A percentile compares a stretch with the other conserved stretches of the same genome.
Evolutionary conservation across 2,329 filamentous ascomycete genomes (phyloP).

Genomic region (Cordyceps militaris): DNA sequence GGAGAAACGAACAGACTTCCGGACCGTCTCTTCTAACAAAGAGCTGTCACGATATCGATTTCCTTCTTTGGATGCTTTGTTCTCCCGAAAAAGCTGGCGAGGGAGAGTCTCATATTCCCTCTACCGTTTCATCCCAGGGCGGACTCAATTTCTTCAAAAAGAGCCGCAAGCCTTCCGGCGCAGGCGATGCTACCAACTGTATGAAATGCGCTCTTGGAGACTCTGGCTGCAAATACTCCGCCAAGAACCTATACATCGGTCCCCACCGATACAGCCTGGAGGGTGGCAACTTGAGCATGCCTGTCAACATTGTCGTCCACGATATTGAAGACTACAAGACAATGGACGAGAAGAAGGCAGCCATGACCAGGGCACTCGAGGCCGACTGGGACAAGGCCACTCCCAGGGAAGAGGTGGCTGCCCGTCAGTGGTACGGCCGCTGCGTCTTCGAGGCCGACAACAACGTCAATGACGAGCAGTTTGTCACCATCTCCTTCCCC

Average conservation of each 20-base stretch:
- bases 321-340: constrained; percentile 76
- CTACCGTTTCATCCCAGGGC: constrained; percentile 68
- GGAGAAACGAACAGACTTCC: constrained; percentile 72
- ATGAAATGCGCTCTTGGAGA: constrained; percentile 63
- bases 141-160: constrained; percentile 71
- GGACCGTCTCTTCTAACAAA: constrained; percentile 85
- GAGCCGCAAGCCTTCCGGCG: constrained; percentile 65
- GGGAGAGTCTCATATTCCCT: constrained; percentile 61
- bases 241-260: constrained; percentile 74
- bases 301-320: constrained; percentile 79
- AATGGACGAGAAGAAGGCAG: constrained; percentile 31
- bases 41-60: constrained; percentile 92
- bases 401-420: constrained; percentile 38
- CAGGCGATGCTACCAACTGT: constrained; percentile 79
- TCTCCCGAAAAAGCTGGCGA: constrained; percentile 49
- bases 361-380: constrained; percentile 36
- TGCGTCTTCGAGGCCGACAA: constrained; percentile 94
- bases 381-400: constrained; percentile 48
- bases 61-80: constrained; percentile 84
- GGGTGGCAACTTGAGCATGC: constrained; percentile 67
- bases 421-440: constrained; percentile 76
- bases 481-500: constrained; percentile 82
- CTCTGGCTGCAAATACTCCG: constrained; percentile 73
- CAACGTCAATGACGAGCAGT: constrained; percentile 87
- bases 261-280: constrained; percentile 52